phyloP scores from a whole-genome alignment of 2,329 filamentous ascomycete species.

The Drechslerella coelobrocha region DNA sequence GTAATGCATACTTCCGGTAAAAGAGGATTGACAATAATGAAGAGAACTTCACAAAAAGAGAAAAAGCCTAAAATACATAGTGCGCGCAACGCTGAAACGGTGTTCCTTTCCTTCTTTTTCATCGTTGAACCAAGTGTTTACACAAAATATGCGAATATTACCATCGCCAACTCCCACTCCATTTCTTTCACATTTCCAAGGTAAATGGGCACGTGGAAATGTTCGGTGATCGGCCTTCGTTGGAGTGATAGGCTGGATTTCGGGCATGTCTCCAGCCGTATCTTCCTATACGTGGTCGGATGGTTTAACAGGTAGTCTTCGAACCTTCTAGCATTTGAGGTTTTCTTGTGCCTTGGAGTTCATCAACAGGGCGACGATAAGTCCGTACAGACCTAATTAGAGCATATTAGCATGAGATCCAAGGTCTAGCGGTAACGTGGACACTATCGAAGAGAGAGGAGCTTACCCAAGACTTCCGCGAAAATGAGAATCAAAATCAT shows the following conservation, averaged over 20 bases:
- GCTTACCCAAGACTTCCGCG: conserved; percentile 93
- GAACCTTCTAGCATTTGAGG: conserved; percentile 18
- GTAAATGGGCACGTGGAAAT: not conserved
- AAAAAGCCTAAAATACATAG: conserved; percentile 48
- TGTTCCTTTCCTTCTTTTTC: conserved; percentile 30
- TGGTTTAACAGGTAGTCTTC: not conserved
- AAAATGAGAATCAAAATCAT: conserved; percentile 99
- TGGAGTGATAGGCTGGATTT: conserved; percentile 2
- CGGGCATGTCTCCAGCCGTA: not conserved
- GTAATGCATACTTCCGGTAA: conserved; percentile 28
- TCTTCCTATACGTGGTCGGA: not conserved
- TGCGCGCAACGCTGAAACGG: conserved; percentile 23
- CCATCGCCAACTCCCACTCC: conserved; percentile 17
- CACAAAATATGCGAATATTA: conserved; percentile 50
- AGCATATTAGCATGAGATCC: not conserved
- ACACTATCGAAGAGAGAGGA: not conserved
- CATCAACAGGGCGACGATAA: conserved; percentile 99
- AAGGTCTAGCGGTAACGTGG: not conserved
- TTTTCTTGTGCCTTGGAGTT: conserved; percentile 78
- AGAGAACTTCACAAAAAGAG: conserved; percentile 1
- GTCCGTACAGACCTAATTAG: conserved; percentile 85
- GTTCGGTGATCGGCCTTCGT: conserved; percentile 9
- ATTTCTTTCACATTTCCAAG: conserved; percentile 6
- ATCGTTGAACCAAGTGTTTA: conserved; percentile 35
- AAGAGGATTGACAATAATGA: conserved; percentile 4